These are phyloP conservation scores for Naegleria fowleri DNA, from an alignment of 208 protist species.

Conservation along the genomic window DNA sequence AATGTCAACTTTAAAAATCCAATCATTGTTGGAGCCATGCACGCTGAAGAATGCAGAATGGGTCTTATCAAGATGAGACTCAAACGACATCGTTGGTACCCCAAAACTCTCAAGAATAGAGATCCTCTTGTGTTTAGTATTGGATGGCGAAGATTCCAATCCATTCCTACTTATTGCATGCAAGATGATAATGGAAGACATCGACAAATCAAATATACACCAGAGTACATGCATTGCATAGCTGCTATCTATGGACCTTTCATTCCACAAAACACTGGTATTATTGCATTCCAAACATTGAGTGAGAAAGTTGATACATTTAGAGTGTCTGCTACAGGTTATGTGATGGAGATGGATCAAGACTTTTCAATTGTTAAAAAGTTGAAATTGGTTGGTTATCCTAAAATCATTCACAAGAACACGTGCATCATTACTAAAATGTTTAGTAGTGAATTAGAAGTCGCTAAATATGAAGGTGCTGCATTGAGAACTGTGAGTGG, in stretches of 20 bases:
- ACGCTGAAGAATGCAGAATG: conserved; percentile 83
- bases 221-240: conserved; percentile 97
- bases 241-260: conserved; percentile 95
- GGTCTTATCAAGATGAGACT: conserved; percentile 85
- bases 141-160: conserved; percentile 98
- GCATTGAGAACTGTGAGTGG: conserved; percentile 94
- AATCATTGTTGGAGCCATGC: conserved; percentile 87
- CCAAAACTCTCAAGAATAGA: conserved; percentile 94
- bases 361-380: conserved; percentile 96
- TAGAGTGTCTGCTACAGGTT: conserved; percentile 87
- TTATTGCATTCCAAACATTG: conserved; percentile 79
- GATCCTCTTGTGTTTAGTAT: conserved; percentile 97
- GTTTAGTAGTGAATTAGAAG: conserved; percentile 84
- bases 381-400: conserved; percentile 95
- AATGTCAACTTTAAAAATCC: conserved; percentile 72
- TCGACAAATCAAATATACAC: conserved; percentile 98
- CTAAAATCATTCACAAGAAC: conserved; percentile 94
- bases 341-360: conserved; percentile 90
- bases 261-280: conserved; percentile 88
- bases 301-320: conserved; percentile 62
- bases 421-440: conserved; percentile 95
- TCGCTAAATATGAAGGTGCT: conserved; percentile 97
- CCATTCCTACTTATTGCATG: conserved; percentile 77
- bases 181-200: conserved; percentile 91
- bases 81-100: conserved; percentile 97